phyloP scores from a whole-genome alignment of 306 rosid species.

The Sesbania bispinosa region DNA sequence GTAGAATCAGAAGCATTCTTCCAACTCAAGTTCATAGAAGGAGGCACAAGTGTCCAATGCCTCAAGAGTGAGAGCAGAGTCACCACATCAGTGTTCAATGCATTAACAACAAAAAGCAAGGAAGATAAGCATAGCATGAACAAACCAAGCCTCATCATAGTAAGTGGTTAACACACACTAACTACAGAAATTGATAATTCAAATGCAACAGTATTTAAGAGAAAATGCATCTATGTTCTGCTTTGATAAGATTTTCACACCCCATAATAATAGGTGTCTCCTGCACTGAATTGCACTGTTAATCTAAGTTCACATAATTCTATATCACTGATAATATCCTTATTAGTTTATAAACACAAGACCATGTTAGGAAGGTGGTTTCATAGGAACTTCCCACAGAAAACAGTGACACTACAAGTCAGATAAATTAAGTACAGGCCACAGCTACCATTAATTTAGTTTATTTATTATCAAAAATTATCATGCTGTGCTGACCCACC shows the following conservation, averaged over 20 bases:
- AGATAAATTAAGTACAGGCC: no score
- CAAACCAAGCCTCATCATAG: background rate
- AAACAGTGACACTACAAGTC: no score
- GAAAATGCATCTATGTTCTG: background rate
- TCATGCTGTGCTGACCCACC: no score
- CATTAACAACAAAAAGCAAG: constrained; percentile 1
- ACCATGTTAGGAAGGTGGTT: no score
- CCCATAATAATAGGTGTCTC: background rate
- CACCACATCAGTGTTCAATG: constrained; percentile 53
- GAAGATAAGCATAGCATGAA: constrained; percentile 27
- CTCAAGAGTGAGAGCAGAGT: constrained; percentile 42
- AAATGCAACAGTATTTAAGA: background rate
- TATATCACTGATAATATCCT: no score
- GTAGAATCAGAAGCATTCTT: constrained; percentile 58
- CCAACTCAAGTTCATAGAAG: constrained; percentile 48
- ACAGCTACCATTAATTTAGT: no score
- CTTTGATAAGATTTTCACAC: background rate
- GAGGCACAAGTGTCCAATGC: constrained; percentile 43
- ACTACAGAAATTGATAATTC: background rate
- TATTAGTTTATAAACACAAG: no score
- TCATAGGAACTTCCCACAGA: no score
- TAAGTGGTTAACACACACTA: background rate
- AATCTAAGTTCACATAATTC: no score
- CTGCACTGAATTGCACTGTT: background rate
- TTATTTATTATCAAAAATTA: no score